A percentile compares a stretch with the other conserved stretches of the same genome.
These are phyloP conservation scores for Lentinula novae-zelandiae DNA, from an alignment of 1,284 basidiomycete species.

Conservation along the genomic window DNA sequence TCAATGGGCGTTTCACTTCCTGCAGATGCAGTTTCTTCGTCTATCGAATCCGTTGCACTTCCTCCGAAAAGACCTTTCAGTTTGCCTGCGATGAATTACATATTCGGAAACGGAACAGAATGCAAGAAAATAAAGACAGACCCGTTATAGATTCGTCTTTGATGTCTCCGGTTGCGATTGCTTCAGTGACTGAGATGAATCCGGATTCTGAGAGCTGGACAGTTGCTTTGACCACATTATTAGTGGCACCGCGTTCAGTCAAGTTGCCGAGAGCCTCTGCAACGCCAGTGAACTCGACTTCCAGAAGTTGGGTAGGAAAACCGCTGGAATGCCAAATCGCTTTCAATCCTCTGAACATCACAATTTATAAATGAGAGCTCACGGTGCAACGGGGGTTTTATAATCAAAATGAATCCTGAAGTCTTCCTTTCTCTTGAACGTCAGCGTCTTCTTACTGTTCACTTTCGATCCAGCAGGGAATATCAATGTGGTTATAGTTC, in stretches of 20 bases:
- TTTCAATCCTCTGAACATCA: not conserved
- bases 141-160: conserved; percentile 77
- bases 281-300: conserved; percentile 67
- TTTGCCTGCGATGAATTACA: conserved; percentile 48
- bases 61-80: conserved; percentile 81
- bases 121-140: conserved; percentile 25
- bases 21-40: conserved; percentile 30
- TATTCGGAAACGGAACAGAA: conserved; percentile 5
- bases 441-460: conserved; percentile 80
- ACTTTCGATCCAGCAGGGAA: conserved; percentile 75
- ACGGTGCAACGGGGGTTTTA: conserved; percentile 57
- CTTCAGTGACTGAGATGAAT: conserved; percentile 75
- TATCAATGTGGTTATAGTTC: conserved; percentile 69
- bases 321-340: conserved; percentile 40
- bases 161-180: conserved; percentile 70
- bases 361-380: conserved; percentile 24
- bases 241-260: conserved; percentile 66
- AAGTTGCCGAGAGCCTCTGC: conserved; percentile 70
- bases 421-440: conserved; percentile 58
- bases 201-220: conserved; percentile 81
- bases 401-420: conserved; percentile 41
- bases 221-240: conserved; percentile 79
- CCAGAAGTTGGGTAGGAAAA: conserved; percentile 65
- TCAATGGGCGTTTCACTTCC: conserved; percentile 33
- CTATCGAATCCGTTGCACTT: conserved; percentile 35